Base-by-base conservation (phyloP, 352 stramenopile species). In the Phytophthora pluvialis region DNA sequence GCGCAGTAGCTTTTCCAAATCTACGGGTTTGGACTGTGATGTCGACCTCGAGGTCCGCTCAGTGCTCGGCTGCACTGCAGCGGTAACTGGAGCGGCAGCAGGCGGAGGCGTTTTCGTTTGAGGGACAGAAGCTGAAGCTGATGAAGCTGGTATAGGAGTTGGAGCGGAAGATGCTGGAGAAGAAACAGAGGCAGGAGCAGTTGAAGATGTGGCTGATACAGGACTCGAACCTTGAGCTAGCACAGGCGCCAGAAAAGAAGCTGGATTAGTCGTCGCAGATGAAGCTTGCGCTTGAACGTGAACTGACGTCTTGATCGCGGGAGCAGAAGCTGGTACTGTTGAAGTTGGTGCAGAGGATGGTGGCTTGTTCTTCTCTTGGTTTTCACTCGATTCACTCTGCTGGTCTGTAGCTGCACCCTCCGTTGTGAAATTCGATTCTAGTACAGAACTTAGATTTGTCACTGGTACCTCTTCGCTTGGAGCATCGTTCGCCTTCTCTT, bases 1-100 rank as follows among this genome's bases (percentile, higher is more conserved):
- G 6, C 49, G 57, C 33, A 77, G 44, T 28, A 81, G 35, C 44
- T 67, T 67, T 2, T 79, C 67, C 29, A 81, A 54, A 45, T 70
- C 51, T 16, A 55, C 43, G 31, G 25, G 33, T 28, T 65, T 69
- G n/a, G 32, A 26, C n/a, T 64, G 57, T 9, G 45, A 3, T 1
- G 39, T 51, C 5, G 45, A 15, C 4, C 4, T 46, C 25, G 59
- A 9, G 18, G 29, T 45, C 4, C 8, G 31, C 10, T 51, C 28
- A 3, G 16, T 43, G 15, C 11, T 1, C 13, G 29, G 15, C 26
- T 70, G 25, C 11, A 16, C 16, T 25, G 28, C 6, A 51, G 36
- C 10, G 45, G 29, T 39, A 60, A 21, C 21, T 21, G 21, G 21
- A 21, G 21, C 21, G 21, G 31, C 5, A 52, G 28, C 15, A 54